A percentile compares a stretch with the other conserved stretches of the same genome.
Evolutionary conservation across 2,329 filamentous ascomycete species (phyloP).

Genomic region (Trichoderma arundinaceum): DNA sequence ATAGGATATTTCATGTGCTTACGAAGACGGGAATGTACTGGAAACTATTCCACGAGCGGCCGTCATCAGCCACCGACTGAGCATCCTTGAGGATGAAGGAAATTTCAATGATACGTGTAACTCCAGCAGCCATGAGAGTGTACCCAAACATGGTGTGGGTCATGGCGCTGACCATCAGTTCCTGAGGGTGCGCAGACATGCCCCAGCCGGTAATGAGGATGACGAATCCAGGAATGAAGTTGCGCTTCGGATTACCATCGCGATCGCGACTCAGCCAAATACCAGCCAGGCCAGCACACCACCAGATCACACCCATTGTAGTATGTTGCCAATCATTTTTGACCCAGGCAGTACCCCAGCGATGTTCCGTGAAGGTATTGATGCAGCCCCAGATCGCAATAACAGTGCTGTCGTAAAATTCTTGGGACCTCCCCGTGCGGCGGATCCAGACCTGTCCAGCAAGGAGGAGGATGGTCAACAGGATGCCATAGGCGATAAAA

Average conservation of each 20-base stretch:
- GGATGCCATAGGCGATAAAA: conserved; percentile 91
- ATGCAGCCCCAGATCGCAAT: conserved; percentile 96
- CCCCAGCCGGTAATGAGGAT: conserved; percentile 92
- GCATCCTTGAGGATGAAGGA: conserved; percentile 82
- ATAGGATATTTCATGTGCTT: conserved; percentile 46
- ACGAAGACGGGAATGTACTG: conserved; percentile 61
- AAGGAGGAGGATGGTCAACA: conserved; percentile 83
- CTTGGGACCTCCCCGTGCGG: conserved; percentile 83
- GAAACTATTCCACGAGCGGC: conserved; percentile 68
- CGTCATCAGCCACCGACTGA: conserved; percentile 67
- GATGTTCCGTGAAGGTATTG: conserved; percentile 97
- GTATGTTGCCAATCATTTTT: conserved; percentile 97
- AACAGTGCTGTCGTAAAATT: conserved; percentile 92
- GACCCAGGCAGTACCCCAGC: conserved; percentile 89
- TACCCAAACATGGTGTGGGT: conserved; percentile 92
- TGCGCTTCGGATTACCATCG: conserved; percentile 85
- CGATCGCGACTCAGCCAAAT: conserved; percentile 89
- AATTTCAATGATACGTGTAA: conserved; percentile 87
- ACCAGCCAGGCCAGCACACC: conserved; percentile 88
- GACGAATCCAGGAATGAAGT: conserved; percentile 90
- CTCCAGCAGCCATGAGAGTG: conserved; percentile 87
- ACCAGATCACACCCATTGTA: conserved; percentile 99
- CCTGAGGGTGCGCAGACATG: conserved; percentile 91
- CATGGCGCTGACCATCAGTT: conserved; percentile 81
- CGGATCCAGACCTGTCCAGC: conserved; percentile 89